Conservation (phyloP, 2,329 filamentous ascomycete genomes). For the Reticulascus tulasneorum region DNA sequence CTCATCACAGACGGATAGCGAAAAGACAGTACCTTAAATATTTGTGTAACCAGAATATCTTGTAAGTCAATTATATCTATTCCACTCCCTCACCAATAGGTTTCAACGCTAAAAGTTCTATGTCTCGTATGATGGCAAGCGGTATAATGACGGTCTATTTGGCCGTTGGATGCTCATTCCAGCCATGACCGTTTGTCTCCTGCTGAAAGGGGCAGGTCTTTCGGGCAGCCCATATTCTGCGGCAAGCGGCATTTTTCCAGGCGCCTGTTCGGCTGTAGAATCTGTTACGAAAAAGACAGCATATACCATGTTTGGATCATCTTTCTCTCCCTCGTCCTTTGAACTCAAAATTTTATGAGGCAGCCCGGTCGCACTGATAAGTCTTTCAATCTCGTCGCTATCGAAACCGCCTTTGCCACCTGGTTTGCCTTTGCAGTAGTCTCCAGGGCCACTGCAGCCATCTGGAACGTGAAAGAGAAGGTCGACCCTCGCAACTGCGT, state of each 20-base stretch:
- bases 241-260: background rate
- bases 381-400: constrained; percentile 13
- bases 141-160: too few species aligned
- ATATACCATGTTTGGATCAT: constrained; percentile 9
- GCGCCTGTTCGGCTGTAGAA: background rate
- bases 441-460: constrained; percentile 21
- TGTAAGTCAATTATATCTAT: too few species aligned
- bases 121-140: too few species aligned
- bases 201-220: constrained; percentile 10
- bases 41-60: too few species aligned
- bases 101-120: too few species aligned
- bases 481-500: constrained; percentile 24
- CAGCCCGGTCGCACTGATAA: constrained; percentile 8
- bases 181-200: constrained; percentile 10
- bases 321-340: constrained; percentile 1
- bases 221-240: constrained; percentile 1
- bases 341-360: constrained; percentile 15
- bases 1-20: too few species aligned
- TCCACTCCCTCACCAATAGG: too few species aligned
- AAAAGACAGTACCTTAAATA: too few species aligned
- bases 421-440: constrained; percentile 17
- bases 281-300: constrained; percentile 11
- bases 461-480: constrained; percentile 25
- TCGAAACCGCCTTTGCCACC: constrained; percentile 8
- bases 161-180: constrained; percentile 4